These are phyloP conservation scores for Boletus pseudo-olivaceus DNA, from an alignment of 768 basidiomycete genomes.

Conservation along the genomic window DNA sequence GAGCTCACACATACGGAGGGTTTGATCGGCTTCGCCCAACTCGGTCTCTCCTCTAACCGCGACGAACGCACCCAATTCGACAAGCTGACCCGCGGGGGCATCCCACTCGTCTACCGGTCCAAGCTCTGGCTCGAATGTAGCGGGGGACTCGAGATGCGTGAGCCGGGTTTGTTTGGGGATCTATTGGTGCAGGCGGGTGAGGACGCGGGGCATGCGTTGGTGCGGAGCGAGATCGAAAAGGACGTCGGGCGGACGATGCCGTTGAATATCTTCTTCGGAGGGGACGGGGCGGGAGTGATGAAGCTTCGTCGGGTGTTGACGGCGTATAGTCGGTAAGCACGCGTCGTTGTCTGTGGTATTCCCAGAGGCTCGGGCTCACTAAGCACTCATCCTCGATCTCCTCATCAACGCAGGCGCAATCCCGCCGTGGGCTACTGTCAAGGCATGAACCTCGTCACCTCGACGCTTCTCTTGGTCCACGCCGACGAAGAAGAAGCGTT, in stretches of 20 bases:
- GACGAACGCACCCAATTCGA: conserved; percentile 80
- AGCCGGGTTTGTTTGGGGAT: conserved; percentile 88
- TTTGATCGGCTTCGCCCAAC: conserved; percentile 86
- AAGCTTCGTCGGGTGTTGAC: conserved; percentile 87
- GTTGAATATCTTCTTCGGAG: conserved; percentile 93
- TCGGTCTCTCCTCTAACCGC: conserved; percentile 66
- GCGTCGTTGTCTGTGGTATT: neutral
- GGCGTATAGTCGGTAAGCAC: conserved; percentile 84
- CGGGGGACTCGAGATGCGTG: conserved; percentile 86
- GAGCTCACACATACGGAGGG: conserved; percentile 82
- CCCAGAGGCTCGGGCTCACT: neutral
- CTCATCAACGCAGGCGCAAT: conserved; percentile 62
- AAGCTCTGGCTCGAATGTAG: conserved; percentile 94
- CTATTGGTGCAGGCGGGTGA: conserved; percentile 55
- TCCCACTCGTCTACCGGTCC: conserved; percentile 83
- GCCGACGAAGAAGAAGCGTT: conserved; percentile 97
- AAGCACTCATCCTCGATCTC: neutral
- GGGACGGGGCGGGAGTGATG: conserved; percentile 90
- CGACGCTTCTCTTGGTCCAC: conserved; percentile 87
- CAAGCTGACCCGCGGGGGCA: conserved; percentile 75
- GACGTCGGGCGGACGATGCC: conserved; percentile 93
- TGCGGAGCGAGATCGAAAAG: conserved; percentile 87
- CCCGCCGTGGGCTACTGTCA: conserved; percentile 92
- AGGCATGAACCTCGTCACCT: conserved; percentile 94
- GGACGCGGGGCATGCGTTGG: conserved; percentile 43